Evolutionary conservation across 768 basidiomycete genomes (phyloP).

Genomic region (Leucocoprinus sp.): DNA sequence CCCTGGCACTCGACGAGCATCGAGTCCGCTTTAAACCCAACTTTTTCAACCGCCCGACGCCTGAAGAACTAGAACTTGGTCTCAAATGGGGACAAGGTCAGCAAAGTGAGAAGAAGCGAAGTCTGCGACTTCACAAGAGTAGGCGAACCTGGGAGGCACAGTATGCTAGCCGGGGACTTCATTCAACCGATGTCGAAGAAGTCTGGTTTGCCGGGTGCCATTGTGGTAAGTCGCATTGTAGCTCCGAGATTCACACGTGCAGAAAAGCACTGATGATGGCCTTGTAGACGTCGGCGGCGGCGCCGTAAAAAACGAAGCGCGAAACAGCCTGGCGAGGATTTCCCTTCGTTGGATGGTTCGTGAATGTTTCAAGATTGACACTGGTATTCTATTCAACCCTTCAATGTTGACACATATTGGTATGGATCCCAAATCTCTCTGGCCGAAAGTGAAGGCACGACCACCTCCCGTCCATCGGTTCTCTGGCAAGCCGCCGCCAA

Average conservation of each 20-base stretch:
- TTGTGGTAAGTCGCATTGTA: conserved; percentile 24
- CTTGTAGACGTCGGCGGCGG: conserved; percentile 48
- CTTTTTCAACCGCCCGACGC: conserved; percentile 32
- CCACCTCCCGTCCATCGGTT: conserved; percentile 23
- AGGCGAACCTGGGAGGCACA: background rate
- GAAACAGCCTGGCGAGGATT: conserved; percentile 39
- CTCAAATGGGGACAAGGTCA: background rate
- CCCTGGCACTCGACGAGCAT: conserved; percentile 50
- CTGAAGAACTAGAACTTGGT: too few relatives aligned
- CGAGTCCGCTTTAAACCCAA: conserved; percentile 51
- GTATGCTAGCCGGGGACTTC: conserved; percentile 16
- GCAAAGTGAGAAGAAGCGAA: background rate
- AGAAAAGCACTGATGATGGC: background rate
- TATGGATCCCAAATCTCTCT: conserved; percentile 22
- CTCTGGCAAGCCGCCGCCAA: conserved; percentile 11
- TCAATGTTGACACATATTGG: conserved; percentile 34
- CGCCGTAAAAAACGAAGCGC: conserved; percentile 29
- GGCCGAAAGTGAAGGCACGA: conserved; percentile 26
- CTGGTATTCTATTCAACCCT: conserved; percentile 51
- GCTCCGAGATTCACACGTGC: background rate
- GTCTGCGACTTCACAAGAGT: too few relatives aligned
- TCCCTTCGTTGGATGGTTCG: conserved; percentile 65
- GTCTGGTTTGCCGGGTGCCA: conserved; percentile 40
- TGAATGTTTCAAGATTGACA: conserved; percentile 47
- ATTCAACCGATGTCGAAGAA: conserved; percentile 38